Conservation (phyloP, 176 grass and related monocot species). For the Lolium multiflorum region DNA sequence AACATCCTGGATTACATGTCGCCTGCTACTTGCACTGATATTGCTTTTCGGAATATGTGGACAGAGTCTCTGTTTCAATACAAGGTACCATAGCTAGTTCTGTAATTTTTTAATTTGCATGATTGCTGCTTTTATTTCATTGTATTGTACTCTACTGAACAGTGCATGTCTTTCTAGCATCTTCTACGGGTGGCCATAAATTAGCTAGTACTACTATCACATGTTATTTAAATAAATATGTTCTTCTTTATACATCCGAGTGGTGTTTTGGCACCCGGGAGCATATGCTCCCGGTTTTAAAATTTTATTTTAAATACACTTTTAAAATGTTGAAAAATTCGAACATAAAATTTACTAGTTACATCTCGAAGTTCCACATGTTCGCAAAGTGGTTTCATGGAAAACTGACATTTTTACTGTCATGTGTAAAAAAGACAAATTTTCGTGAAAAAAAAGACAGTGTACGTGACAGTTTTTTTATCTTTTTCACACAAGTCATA, state of each 20-base stretch:
- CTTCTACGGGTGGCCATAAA: constrained; percentile 1
- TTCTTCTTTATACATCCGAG: background rate
- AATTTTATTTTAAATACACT: too few relatives aligned
- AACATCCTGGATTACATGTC: background rate
- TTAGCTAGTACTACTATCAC: background rate
- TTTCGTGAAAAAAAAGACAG: too few relatives aligned
- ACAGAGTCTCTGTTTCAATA: background rate
- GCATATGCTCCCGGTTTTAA: too few relatives aligned
- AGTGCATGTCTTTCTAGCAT: background rate
- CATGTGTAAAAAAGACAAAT: too few relatives aligned
- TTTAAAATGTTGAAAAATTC: too few relatives aligned
- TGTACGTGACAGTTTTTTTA: too few relatives aligned
- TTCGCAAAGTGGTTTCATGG: too few relatives aligned
- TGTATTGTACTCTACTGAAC: background rate
- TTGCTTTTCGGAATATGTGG: constrained; percentile 6
- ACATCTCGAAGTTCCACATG: too few relatives aligned
- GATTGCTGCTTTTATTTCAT: background rate
- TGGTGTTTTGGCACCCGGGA: too few relatives aligned
- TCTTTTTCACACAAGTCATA: too few relatives aligned
- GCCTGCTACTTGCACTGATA: background rate
- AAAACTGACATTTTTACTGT: too few relatives aligned
- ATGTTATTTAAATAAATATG: background rate
- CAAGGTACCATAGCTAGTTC: background rate
- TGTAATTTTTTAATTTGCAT: background rate
- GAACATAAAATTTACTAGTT: too few relatives aligned